A percentile compares a stretch with the other conserved stretches of the same genome.
Conservation (phyloP, 2,329 filamentous ascomycete genomes). For the Aspergillus flavus region DNA sequence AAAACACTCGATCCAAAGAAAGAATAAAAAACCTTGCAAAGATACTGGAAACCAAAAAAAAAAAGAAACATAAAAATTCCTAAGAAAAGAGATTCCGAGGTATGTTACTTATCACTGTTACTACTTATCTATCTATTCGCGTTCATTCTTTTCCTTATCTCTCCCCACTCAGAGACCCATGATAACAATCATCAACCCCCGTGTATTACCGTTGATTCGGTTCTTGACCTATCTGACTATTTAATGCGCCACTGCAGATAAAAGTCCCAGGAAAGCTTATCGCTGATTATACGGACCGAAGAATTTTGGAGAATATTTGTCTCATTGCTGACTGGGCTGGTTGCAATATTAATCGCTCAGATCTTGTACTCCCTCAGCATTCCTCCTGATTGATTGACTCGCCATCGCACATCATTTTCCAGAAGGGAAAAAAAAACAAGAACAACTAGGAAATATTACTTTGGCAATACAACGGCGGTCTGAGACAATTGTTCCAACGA, state of each 20-base stretch:
- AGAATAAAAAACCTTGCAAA: conserved; percentile 5
- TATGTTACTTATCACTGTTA: conserved; percentile 8
- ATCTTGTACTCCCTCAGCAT: conserved; percentile 19
- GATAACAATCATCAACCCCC: conserved; percentile 21
- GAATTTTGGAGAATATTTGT: conserved; percentile 21
- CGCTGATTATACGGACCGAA: conserved; percentile 18
- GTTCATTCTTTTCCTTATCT: conserved; percentile 26
- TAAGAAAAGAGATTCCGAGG: conserved; percentile 2
- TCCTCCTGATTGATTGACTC: conserved; percentile 11
- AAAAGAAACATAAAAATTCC: not conserved
- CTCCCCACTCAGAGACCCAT: conserved; percentile 24
- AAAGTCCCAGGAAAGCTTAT: conserved; percentile 24
- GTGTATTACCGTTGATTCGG: conserved; percentile 12
- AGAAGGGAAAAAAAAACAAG: not conserved
- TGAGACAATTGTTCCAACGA: conserved; percentile 23
- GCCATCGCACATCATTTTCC: conserved; percentile 13
- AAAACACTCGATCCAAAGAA: not conserved
- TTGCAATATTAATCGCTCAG: conserved; percentile 14
- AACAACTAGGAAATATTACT: not conserved
- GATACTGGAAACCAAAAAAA: not conserved
- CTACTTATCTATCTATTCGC: not conserved
- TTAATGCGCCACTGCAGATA: conserved; percentile 20
- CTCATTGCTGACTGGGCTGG: conserved; percentile 16
- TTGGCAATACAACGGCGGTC: conserved; percentile 17
- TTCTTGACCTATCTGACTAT: conserved; percentile 25